These are phyloP conservation scores for Yamadazyma taylorii DNA, from an alignment of 1,139 yeast species.

Conservation along the genomic window DNA sequence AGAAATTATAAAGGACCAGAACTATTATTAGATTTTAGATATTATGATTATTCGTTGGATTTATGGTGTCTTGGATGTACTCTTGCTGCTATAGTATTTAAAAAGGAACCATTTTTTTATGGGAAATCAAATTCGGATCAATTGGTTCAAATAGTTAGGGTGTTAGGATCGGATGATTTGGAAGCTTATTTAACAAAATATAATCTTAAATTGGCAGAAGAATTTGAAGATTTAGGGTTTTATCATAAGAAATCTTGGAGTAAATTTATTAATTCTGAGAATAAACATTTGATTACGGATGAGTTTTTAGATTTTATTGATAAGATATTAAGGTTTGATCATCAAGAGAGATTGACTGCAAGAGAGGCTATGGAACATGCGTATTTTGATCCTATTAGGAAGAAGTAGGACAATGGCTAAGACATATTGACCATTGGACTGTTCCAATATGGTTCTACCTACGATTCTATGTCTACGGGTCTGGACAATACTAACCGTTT, in stretches of 20 bases:
- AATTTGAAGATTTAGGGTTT: conserved; percentile 76
- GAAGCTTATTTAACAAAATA: conserved; percentile 72
- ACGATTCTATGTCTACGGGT: too few species aligned
- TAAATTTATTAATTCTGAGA: conserved; percentile 51
- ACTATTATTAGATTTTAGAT: conserved; percentile 81
- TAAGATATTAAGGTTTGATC: conserved; percentile 64
- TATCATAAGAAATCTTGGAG: conserved; percentile 72
- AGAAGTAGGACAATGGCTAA: too few species aligned
- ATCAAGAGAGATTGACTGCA: conserved; percentile 70
- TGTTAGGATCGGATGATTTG: conserved; percentile 84
- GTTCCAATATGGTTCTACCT: too few species aligned
- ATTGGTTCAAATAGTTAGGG: conserved; percentile 87
- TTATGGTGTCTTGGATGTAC: conserved; percentile 96
- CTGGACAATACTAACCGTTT: too few species aligned
- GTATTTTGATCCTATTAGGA: conserved; percentile 47
- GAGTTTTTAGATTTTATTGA: conserved; percentile 66
- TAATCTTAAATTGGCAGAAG: conserved; percentile 69
- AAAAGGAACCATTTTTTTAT: conserved; percentile 95
- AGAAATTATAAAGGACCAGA: conserved; percentile 97
- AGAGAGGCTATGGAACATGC: conserved; percentile 80
- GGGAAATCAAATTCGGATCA: conserved; percentile 96
- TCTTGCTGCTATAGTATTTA: conserved; percentile 92
- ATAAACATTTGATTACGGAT: conserved; percentile 52
- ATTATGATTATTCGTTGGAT: conserved; percentile 91
- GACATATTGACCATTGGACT: too few species aligned